Evolutionary conservation across 2,329 filamentous ascomycete species (phyloP).

Genomic region (Ascocoryne sarcoides): DNA sequence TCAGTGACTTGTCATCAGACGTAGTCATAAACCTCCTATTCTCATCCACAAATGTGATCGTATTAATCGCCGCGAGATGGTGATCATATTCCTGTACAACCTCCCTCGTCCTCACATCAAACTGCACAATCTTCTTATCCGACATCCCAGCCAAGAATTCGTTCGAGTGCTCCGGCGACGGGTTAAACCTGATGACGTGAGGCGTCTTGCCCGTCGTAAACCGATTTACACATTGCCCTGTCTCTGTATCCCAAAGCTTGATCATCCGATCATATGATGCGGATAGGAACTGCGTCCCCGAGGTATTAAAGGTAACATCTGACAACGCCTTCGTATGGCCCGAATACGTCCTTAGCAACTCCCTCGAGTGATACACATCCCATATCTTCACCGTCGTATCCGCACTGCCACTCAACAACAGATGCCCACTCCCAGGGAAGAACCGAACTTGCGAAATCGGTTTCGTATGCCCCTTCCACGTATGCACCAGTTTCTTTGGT

Average conservation of each 20-base stretch:
- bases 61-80: conserved; percentile 95
- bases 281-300: conserved; percentile 79
- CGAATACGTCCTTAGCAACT: conserved; percentile 82
- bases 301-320: conserved; percentile 77
- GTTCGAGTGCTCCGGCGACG: conserved; percentile 63
- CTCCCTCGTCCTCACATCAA: conserved; percentile 72
- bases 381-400: conserved; percentile 89
- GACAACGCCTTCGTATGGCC: conserved; percentile 87
- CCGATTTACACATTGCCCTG: conserved; percentile 74
- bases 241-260: conserved; percentile 98
- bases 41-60: conserved; percentile 90
- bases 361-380: conserved; percentile 84
- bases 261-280: conserved; percentile 92
- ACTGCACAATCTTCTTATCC: conserved; percentile 98
- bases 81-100: conserved; percentile 97
- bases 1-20: conserved; percentile 90
- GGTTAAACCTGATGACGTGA: conserved; percentile 91
- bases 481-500: conserved; percentile 87
- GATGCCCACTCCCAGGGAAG: conserved; percentile 79
- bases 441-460: conserved; percentile 84
- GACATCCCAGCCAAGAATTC: conserved; percentile 97
- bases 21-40: conserved; percentile 96
- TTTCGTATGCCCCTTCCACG: conserved; percentile 78
- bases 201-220: conserved; percentile 94
- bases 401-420: conserved; percentile 81